A percentile compares a stretch with the other conserved stretches of the same genome.
phyloP scores from a whole-genome alignment of 352 stramenopile species.

The Globisporangium canariense region DNA sequence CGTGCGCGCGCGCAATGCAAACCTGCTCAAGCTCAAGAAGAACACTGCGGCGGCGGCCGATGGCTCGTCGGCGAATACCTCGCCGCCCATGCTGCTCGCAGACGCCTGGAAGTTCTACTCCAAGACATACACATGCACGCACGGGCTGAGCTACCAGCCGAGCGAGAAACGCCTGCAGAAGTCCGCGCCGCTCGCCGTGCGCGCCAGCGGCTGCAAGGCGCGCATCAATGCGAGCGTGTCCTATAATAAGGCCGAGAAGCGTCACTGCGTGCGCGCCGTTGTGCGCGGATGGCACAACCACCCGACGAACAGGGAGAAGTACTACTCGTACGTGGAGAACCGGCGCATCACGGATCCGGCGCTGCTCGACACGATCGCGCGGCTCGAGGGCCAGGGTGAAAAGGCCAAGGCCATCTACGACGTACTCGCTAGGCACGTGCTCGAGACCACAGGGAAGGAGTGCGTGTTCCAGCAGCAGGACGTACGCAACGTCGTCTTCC shows the following conservation, averaged over 20 bases:
- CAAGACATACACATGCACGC: slow-evolving; percentile 5
- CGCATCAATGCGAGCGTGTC: slow-evolving; percentile 5
- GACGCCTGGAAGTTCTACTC: slow-evolving; percentile 7
- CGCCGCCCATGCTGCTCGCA: not conserved
- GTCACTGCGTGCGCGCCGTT: not conserved
- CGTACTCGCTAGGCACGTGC: not conserved
- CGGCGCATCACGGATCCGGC: slow-evolving; percentile 5
- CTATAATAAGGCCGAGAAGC: not conserved
- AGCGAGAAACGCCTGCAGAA: slow-evolving; percentile 3
- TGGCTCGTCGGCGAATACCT: too few relatives aligned
- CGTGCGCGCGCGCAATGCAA: not conserved
- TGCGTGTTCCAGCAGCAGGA: not conserved
- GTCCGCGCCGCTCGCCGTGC: not conserved
- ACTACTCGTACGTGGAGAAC: slow-evolving; percentile 11
- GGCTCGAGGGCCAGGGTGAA: not conserved
- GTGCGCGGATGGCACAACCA: slow-evolving; percentile 10
- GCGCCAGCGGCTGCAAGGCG: slow-evolving; percentile 5
- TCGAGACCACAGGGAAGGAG: not conserved
- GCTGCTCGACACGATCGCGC: slow-evolving; percentile 1
- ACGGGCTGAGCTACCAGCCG: not conserved
- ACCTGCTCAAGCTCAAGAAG: not conserved
- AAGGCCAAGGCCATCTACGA: not conserved
- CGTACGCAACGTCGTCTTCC: not conserved
- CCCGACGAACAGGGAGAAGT: slow-evolving; percentile 4
- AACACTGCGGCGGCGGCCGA: too few relatives aligned